A percentile compares a stretch with the other conserved stretches of the same genome.
phyloP scores from a whole-genome alignment of 805 yeast genomes.

The Candida tammaniensis region DNA sequence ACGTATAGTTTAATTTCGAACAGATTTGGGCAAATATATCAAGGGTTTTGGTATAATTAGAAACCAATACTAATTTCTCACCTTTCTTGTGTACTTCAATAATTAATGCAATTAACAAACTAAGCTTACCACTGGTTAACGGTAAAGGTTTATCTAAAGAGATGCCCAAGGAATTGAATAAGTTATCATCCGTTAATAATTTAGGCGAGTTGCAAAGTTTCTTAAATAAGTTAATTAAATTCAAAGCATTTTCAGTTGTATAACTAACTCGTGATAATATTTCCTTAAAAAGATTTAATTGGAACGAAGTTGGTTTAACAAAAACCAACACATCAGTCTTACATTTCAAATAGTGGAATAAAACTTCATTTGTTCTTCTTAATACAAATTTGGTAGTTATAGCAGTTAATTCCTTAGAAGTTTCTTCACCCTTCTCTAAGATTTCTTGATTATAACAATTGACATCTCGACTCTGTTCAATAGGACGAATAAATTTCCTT shows the following conservation, averaged over 20 bases:
- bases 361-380: conserved; percentile 63
- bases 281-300: conserved; percentile 52
- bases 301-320: conserved; percentile 69
- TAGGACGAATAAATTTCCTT: conserved; percentile 65
- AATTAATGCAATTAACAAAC: conserved; percentile 55
- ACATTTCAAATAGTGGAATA: conserved; percentile 61
- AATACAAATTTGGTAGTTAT: conserved; percentile 66
- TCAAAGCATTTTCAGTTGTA: conserved; percentile 46
- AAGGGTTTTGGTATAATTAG: conserved; percentile 84
- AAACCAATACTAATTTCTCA: conserved; percentile 83
- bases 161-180: conserved; percentile 24
- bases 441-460: conserved; percentile 50
- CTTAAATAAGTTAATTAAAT: conserved; percentile 69
- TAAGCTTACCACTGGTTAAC: conserved; percentile 59
- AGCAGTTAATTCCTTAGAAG: conserved; percentile 60
- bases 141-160: conserved; percentile 4
- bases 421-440: conserved; percentile 55
- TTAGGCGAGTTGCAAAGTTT: conserved; percentile 84
- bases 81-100: conserved; percentile 45
- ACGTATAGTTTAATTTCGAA: conserved; percentile 46
- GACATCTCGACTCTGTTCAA: conserved; percentile 62
- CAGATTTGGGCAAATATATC: conserved; percentile 68
- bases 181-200: conserved; percentile 49
- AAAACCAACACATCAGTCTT: conserved; percentile 75
- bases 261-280: conserved; percentile 21